Evolutionary conservation across 768 basidiomycete genomes (phyloP).

Genomic region (Hypsizygus marmoreus): DNA sequence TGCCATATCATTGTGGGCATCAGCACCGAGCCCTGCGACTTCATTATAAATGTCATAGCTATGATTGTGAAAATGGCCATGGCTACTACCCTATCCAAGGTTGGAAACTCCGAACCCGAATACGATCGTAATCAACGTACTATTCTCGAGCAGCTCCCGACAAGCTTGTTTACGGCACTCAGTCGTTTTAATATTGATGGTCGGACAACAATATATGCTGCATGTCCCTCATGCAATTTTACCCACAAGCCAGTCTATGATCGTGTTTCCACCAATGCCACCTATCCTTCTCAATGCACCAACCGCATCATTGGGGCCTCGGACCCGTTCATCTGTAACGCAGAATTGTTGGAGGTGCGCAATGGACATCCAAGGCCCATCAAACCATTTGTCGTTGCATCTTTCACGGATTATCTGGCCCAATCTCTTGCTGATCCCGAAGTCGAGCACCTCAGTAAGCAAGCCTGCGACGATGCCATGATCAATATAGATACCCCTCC

Average conservation of each 20-base stretch:
- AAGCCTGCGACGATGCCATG: constrained; percentile 11
- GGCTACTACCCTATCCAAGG: background rate
- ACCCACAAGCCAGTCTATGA: no score
- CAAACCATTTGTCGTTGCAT: constrained; percentile 9
- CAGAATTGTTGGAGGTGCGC: background rate
- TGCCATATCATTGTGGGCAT: no score
- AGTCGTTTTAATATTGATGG: no score
- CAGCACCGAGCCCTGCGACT: no score
- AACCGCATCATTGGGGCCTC: background rate
- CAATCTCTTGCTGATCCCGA: constrained; percentile 7
- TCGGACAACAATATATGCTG: no score
- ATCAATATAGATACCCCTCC: background rate
- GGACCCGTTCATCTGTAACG: background rate
- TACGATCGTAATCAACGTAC: constrained; percentile 1
- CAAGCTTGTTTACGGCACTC: constrained; percentile 13
- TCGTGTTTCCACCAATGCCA: background rate
- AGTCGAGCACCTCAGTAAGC: constrained; percentile 1
- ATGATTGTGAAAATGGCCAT: no score
- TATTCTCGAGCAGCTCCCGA: constrained; percentile 17
- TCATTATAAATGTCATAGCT: no score
- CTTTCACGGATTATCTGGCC: constrained; percentile 12
- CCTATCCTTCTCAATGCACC: constrained; percentile 5
- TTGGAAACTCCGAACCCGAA: background rate
- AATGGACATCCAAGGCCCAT: background rate
- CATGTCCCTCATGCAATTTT: no score